Conservation (phyloP, 768 basidiomycete genomes). For the Phanerochaete carnosa region DNA sequence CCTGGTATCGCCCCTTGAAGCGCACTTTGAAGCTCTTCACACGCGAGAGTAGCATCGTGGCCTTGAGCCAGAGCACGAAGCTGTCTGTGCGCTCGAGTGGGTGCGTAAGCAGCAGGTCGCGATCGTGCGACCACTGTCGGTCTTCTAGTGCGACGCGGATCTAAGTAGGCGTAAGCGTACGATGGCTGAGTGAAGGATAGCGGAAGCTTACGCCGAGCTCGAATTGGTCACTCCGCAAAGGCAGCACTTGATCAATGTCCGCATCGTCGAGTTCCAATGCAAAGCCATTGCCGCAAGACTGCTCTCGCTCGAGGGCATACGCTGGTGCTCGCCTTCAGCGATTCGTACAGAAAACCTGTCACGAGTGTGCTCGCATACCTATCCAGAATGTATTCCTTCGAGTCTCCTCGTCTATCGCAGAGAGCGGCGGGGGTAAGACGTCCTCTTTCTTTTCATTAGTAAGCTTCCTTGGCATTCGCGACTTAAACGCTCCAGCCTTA, state of each 20-base stretch:
- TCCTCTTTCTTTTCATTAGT: conserved; percentile 54
- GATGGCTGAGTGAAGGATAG: conserved; percentile 30
- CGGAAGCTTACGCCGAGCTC: conserved; percentile 50
- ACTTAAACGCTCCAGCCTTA: conserved; percentile 35
- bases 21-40: conserved; percentile 68
- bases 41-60: conserved; percentile 57
- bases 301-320: conserved; percentile 64
- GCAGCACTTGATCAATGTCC: conserved; percentile 70
- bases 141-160: conserved; percentile 23
- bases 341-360: neutral
- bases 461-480: conserved; percentile 31
- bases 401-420: conserved; percentile 65
- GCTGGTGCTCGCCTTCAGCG: conserved; percentile 31
- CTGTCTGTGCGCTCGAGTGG: conserved; percentile 64
- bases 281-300: conserved; percentile 69
- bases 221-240: conserved; percentile 58
- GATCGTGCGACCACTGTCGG: conserved; percentile 67
- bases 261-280: conserved; percentile 69
- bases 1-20: conserved; percentile 58
- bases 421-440: conserved; percentile 54
- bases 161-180: neutral
- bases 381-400: conserved; percentile 69
- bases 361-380: conserved; percentile 13
- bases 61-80: conserved; percentile 70
- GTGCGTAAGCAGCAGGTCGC: conserved; percentile 58